Base-by-base conservation (phyloP, 768 basidiomycete genomes). In the Dioszegia crocea region DNA sequence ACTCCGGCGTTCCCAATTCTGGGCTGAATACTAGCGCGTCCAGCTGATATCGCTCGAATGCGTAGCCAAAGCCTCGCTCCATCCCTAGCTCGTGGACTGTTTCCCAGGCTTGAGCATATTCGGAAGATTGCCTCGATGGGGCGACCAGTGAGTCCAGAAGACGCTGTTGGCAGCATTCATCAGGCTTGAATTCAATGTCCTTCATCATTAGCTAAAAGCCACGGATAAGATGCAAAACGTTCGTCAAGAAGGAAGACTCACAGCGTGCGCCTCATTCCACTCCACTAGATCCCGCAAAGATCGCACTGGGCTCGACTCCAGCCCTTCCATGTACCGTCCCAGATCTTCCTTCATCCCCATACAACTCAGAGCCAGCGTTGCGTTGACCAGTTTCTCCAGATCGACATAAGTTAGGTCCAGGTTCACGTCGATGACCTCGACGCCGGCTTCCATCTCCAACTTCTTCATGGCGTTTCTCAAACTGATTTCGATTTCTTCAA, bases 131-230 rank as follows among this genome's bases (percentile, higher is more conserved):
- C 23, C 63, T 61, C 0, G 63, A 62, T 8, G 59, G 61, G 1
- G 65, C 63, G 29, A 60, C 55, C 17, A 65, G 57, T 2, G 63
- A 59, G 17, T 40, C 51, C 43, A 73, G 31, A 16, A 68, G 55
- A 12, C 45, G 60, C 39, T 73, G 45, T 48, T 73, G 71, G 40
- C 71, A 73, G 56, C 71, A 73, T 55, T 68, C 62, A 40, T 61
- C 59, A 2, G 68, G 66, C 9, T 64, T 54, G 16, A 73, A 60
- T 45, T 73, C 71, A 41, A 66, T 19, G 26, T 53, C 36, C 41
- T 52, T 24, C 6, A 33, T 5, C 16, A 36, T 53, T 23, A 53
- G 51, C 41, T 31, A 4, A 17, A 29, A 12, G n/a, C n/a, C n/a
- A n/a, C n/a, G n/a, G n/a, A n/a, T n/a, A n/a, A n/a, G n/a, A n/a